phyloP scores from a whole-genome alignment of 1,284 basidiomycete species.

The Pyrrhoderma noxium region DNA sequence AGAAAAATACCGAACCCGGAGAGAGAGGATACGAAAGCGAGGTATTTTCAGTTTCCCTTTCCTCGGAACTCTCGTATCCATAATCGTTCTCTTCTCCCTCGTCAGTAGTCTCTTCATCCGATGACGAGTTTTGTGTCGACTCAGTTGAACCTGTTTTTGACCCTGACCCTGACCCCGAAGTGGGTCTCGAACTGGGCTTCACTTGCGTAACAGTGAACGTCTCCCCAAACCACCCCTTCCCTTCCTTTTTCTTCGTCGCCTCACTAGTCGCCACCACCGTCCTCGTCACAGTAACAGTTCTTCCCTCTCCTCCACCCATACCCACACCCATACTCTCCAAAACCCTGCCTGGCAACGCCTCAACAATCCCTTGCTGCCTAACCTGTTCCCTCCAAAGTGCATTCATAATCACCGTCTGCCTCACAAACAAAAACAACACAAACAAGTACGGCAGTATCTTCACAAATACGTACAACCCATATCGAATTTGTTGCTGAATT shows the following conservation, averaged over 20 bases:
- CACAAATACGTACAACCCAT: no score
- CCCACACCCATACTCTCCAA: neutral
- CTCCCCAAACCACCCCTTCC: constrained; percentile 12
- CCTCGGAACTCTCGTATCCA: neutral
- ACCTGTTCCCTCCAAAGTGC: no score
- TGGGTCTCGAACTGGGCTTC: constrained; percentile 1
- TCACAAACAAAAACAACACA: no score
- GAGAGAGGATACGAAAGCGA: constrained; percentile 9
- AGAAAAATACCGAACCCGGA: neutral
- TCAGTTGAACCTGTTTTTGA: no score
- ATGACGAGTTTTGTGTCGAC: no score
- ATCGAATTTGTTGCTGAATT: no score
- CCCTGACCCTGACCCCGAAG: no score
- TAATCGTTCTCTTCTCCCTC: constrained; percentile 1
- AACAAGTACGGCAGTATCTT: no score
- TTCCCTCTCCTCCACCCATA: neutral
- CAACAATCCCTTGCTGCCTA: no score
- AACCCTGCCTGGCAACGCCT: neutral
- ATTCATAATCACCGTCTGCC: no score
- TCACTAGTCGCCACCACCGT: constrained; percentile 7
- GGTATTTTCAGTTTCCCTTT: neutral
- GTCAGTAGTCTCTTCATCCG: no score
- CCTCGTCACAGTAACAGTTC: neutral
- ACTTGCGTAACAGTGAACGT: constrained; percentile 10
- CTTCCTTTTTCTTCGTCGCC: constrained; percentile 6